Evolutionary conservation across 2,329 filamentous ascomycete genomes (phyloP).

Genomic region (Colletotrichum theobromicola): DNA sequence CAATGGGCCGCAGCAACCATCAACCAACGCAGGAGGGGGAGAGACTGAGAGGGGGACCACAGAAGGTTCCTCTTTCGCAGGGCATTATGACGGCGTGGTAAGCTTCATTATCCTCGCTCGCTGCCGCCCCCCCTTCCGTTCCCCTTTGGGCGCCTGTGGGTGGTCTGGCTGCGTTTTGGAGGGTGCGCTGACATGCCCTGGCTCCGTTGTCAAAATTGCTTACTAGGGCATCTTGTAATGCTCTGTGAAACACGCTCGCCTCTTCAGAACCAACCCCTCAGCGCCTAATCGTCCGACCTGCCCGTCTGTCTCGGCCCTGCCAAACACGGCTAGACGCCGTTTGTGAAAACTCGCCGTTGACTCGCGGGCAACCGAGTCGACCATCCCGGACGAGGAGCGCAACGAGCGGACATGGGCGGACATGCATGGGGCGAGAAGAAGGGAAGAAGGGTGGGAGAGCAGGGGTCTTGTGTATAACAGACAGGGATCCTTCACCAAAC

Average conservation of each 20-base stretch:
- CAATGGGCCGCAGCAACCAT: background rate
- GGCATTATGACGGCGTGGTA: background rate
- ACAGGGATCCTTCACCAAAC: background rate
- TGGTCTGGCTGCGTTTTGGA: background rate
- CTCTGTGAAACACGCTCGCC: constrained; percentile 17
- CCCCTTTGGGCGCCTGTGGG: background rate
- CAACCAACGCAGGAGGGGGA: background rate
- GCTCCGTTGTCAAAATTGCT: background rate
- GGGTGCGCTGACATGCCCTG: background rate
- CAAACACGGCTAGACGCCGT: constrained; percentile 20
- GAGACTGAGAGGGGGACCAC: too few species aligned
- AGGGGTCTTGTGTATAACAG: background rate
- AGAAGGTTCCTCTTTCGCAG: background rate
- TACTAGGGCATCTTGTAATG: constrained; percentile 10
- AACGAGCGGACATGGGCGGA: background rate
- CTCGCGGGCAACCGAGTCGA: background rate
- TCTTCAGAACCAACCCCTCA: background rate
- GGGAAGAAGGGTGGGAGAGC: background rate
- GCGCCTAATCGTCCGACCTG: constrained; percentile 20
- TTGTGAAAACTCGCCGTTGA: background rate
- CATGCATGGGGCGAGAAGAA: background rate
- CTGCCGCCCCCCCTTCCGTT: background rate
- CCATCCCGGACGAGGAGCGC: background rate
- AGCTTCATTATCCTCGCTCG: background rate
- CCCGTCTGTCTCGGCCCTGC: constrained; percentile 6